phyloP scores from a whole-genome alignment of 306 rosid species.

The Acmispon strigosus region DNA sequence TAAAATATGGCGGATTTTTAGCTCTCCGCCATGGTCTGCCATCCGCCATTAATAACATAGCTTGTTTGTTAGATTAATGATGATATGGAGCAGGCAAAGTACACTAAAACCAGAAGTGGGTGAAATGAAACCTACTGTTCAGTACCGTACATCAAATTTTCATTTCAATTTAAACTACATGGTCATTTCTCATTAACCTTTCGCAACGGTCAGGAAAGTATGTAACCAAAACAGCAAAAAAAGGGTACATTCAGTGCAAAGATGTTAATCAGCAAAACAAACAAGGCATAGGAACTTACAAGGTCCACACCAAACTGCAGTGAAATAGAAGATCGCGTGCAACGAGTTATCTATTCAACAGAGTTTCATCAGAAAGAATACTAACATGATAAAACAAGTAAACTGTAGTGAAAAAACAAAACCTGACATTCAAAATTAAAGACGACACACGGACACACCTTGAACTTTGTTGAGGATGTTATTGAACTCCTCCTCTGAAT shows the following conservation, averaged over 20 bases:
- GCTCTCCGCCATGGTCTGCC: too few species aligned
- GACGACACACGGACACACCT: slow-evolving; percentile 35
- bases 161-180: background rate
- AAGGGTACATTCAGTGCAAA: background rate
- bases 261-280: background rate
- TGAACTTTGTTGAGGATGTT: slow-evolving; percentile 37
- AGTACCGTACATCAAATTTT: background rate
- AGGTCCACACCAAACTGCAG: slow-evolving; percentile 92
- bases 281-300: slow-evolving; percentile 48
- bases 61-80: background rate
- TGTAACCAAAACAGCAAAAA: background rate
- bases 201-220: background rate
- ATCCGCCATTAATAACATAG: too few species aligned
- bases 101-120: background rate
- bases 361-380: slow-evolving; percentile 7
- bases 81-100: background rate
- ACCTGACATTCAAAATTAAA: background rate
- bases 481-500: slow-evolving; percentile 52
- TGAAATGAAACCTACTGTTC: background rate
- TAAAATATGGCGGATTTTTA: too few species aligned
- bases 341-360: slow-evolving; percentile 42
- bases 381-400: background rate
- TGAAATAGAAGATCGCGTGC: slow-evolving; percentile 77
- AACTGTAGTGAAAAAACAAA: background rate
- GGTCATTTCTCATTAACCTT: background rate